Percentiles rank a stretch among this genome's conserved stretches.
phyloP scores from a whole-genome alignment of 768 basidiomycete species.

The Cantharellus cinnabarinus region DNA sequence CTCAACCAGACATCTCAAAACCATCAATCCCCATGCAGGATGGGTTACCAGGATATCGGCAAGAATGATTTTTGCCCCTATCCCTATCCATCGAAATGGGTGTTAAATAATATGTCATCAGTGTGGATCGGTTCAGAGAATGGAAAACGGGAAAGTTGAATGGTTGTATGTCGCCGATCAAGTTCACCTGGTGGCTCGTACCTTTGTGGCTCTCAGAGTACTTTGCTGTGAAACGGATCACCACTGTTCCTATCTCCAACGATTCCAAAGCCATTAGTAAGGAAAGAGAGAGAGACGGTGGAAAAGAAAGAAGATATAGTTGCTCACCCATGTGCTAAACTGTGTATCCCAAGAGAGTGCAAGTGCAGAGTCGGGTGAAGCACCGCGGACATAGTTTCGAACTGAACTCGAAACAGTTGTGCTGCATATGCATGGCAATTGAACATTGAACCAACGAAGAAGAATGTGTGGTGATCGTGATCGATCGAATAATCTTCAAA shows the following conservation, averaged over 20 bases:
- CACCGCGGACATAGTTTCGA: no score
- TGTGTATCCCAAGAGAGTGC: no score
- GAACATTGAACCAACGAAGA: no score
- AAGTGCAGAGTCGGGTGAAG: no score
- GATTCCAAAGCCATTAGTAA: no score
- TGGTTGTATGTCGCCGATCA: neutral
- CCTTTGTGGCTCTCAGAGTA: neutral
- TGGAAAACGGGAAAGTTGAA: neutral
- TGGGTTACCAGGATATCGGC: conserved; percentile 5
- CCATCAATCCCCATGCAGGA: conserved; percentile 4
- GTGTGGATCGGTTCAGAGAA: neutral
- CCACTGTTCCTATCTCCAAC: neutral
- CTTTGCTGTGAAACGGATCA: neutral
- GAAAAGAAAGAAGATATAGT: no score
- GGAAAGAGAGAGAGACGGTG: no score
- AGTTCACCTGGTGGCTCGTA: neutral
- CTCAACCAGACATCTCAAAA: conserved; percentile 4
- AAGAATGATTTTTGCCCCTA: neutral
- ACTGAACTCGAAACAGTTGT: no score
- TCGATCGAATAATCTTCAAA: no score
- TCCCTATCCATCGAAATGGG: neutral
- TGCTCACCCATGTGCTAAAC: no score
- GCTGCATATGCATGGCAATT: no score
- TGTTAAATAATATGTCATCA: neutral
- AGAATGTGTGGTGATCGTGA: no score